Percentiles rank a stretch among this genome's conserved stretches.
These are phyloP conservation scores for Rubroshorea leprosula DNA, from an alignment of 345 rosid genomes.

Conservation along the genomic window DNA sequence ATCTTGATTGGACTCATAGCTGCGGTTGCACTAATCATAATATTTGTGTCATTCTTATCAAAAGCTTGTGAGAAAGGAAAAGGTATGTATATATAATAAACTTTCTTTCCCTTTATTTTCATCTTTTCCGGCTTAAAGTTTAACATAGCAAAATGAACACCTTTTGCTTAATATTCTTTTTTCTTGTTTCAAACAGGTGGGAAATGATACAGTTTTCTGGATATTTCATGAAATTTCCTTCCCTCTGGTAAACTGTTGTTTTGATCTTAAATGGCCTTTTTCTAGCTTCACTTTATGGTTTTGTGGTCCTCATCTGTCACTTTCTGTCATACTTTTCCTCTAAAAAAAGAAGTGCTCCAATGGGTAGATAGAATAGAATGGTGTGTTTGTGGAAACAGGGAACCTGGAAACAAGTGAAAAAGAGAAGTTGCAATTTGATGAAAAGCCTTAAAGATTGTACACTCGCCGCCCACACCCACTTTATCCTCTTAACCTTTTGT, in stretches of 20 bases:
- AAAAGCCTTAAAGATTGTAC: constrained; percentile 20
- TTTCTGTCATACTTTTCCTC: not conserved
- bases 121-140: not conserved
- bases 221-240: not conserved
- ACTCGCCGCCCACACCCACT: constrained; percentile 9
- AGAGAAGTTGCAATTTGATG: constrained; percentile 20
- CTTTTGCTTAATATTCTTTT: not conserved
- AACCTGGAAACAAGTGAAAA: constrained; percentile 28
- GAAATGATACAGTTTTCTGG: constrained; percentile 24
- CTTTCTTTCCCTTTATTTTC: not conserved
- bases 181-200: constrained; percentile 25
- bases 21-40: constrained; percentile 69
- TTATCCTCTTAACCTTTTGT: constrained; percentile 11
- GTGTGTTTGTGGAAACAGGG: constrained; percentile 18
- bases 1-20: constrained; percentile 83
- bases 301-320: not conserved
- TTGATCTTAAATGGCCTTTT: constrained; percentile 15
- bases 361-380: constrained; percentile 17
- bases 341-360: constrained; percentile 2
- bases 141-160: no score
- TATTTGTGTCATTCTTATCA: constrained; percentile 61
- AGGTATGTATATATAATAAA: constrained; percentile 32
- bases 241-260: constrained; percentile 17
- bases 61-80: constrained; percentile 53
- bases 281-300: not conserved